Evolutionary conservation across 2,329 filamentous ascomycete genomes (phyloP), one percentile per base, ranked within the genome.

Genomic region (Colletotrichum somersetense): DNA sequence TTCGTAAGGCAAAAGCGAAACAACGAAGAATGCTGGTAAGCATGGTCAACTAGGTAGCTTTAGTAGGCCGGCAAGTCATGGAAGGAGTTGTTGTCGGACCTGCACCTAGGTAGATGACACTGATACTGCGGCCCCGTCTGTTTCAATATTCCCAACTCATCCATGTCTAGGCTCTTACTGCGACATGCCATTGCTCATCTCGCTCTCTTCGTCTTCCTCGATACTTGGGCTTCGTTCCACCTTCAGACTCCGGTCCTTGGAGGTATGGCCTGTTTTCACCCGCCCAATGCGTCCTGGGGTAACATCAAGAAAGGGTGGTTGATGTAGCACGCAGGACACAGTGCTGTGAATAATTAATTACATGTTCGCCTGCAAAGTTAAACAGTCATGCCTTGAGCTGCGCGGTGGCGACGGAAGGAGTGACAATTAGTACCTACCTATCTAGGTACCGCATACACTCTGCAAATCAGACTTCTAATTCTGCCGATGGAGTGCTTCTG

Each of bases 111-210:
- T 12, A 53, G 50, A 48, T 64, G 59, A 64, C 26, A 58, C 59
- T 44, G n/a, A 33, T 33, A 3, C 11, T 58, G 59, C 52, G 52
- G 66, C 52, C 33, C 23, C n/a, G 30, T 23, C n/a, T 57, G 66
- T 68, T 68, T 68, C 66, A 64, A 57, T 67, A n/a, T 44, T 38
- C n/a, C 48, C 40, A 33, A 44, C 12, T 26, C 48, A 62, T 62
- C 57, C 65, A 23, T 57, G 35, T 16, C 20, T 20, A 16, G 33
- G 14, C 50, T 30, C 33, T 14, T 33, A 18, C 8, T 8, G 16
- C 23, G 26, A 10, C 5, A 53, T 33, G 50, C 6, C 50, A 53
- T 53, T 30, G 50, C 26, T 33, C 26, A 26, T 53, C 14, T 30
- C 6, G 16, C 23, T 16, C 20, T 50, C 20, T 50, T 42, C 16